These are phyloP conservation scores for Carex myosuroides DNA, from an alignment of 176 grass and related monocot genomes.

Conservation along the genomic window DNA sequence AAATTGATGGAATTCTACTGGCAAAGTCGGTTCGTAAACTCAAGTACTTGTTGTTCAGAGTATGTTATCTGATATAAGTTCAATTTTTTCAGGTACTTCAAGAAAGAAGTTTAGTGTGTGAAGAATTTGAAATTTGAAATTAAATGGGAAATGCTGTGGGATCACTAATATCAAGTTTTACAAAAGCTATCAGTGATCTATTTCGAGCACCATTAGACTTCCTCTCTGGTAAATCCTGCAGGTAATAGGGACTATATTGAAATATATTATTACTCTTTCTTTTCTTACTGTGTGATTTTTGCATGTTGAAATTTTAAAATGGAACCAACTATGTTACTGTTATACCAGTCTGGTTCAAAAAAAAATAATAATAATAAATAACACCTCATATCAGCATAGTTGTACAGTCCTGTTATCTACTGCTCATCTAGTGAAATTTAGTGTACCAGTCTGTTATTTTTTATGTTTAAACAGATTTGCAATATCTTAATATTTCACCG, in stretches of 20 bases:
- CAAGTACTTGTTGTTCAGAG: neutral
- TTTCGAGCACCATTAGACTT: conserved; percentile 46
- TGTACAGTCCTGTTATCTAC: neutral
- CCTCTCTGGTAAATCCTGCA: conserved; percentile 54
- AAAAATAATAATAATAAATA: neutral
- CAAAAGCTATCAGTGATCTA: conserved; percentile 30
- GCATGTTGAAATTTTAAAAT: neutral
- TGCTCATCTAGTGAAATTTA: neutral
- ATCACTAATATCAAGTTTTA: conserved; percentile 38
- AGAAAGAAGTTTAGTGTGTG: neutral
- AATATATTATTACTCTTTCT: neutral
- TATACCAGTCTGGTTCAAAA: neutral
- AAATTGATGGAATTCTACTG: neutral
- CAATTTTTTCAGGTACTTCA: neutral
- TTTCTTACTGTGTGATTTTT: neutral
- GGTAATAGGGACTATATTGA: conserved; percentile 11
- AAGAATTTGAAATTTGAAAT: neutral
- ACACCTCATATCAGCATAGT: neutral
- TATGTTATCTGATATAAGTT: neutral
- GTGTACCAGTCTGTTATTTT: neutral
- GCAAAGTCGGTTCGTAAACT: neutral
- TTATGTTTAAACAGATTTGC: neutral
- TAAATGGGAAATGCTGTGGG: conserved; percentile 41
- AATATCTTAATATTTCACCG: neutral
- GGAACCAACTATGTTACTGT: neutral